These are phyloP conservation scores for Globisporangium iwayamae DNA, from an alignment of 352 stramenopile genomes.

Conservation along the genomic window DNA sequence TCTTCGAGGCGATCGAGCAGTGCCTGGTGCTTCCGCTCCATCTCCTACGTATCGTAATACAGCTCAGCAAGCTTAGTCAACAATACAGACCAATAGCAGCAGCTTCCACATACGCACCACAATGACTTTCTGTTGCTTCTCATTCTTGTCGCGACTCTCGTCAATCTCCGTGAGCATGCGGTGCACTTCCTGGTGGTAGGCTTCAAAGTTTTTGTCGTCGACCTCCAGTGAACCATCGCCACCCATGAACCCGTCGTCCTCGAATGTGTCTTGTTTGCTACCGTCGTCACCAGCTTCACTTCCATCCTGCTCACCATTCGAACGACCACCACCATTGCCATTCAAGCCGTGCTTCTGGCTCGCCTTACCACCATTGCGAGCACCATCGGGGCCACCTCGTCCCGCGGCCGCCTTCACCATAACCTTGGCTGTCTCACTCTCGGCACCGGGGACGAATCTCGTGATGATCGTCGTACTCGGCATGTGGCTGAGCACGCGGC, in stretches of 20 bases:
- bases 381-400: neutral
- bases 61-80: neutral
- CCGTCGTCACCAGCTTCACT: neutral
- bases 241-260: conserved; percentile 1
- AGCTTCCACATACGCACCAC: conserved; percentile 25
- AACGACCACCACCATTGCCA: neutral
- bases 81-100: neutral
- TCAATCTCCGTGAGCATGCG: conserved; percentile 64
- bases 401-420: neutral
- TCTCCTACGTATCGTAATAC: conserved; percentile 28
- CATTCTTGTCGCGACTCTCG: conserved; percentile 44
- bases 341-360: neutral
- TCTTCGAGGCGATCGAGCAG: conserved; percentile 64
- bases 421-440: conserved; percentile 16
- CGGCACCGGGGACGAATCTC: conserved; percentile 21
- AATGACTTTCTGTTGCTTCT: conserved; percentile 72
- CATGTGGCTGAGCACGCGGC: conserved; percentile 58
- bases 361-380: neutral
- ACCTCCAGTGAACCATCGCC: conserved; percentile 23
- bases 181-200: conserved; percentile 65
- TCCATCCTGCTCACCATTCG: neutral
- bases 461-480: conserved; percentile 64
- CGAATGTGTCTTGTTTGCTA: conserved; percentile 8
- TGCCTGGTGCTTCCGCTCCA: conserved; percentile 64
- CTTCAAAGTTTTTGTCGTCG: conserved; percentile 65